phyloP scores from a whole-genome alignment of 139 green algal genomes.

The Closterium sp. region DNA sequence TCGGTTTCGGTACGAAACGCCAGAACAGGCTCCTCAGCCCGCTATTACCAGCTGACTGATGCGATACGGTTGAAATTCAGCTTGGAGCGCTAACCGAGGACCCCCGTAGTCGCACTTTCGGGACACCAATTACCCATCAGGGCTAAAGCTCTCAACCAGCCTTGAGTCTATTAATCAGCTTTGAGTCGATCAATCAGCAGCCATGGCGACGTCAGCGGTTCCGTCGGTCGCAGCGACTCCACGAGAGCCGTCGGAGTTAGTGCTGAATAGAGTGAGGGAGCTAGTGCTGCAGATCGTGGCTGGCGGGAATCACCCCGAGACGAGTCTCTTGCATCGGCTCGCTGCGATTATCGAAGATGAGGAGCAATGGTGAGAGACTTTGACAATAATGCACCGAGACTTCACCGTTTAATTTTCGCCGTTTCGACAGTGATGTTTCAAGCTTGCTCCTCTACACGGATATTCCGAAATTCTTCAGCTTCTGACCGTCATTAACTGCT shows the following conservation, averaged over 20 bases:
- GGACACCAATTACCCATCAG: not conserved
- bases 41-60: not conserved
- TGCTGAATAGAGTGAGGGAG: not conserved
- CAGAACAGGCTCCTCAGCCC: not conserved
- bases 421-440: too few relatives aligned
- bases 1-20: not conserved
- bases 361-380: constrained; percentile 10
- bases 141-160: not conserved
- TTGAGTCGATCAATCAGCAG: not conserved
- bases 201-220: not conserved
- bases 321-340: constrained; percentile 8
- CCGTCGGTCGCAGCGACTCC: not conserved
- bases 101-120: not conserved
- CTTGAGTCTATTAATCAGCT: not conserved
- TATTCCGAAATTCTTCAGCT: too few relatives aligned
- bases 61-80: not conserved
- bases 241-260: not conserved
- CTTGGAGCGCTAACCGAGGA: too few relatives aligned
- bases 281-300: constrained; percentile 4
- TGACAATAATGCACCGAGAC: too few relatives aligned
- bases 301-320: not conserved
- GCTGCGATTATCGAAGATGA: constrained; percentile 12
- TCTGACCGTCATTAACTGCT: not conserved
- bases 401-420: too few relatives aligned
- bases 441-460: too few relatives aligned